Evolutionary conservation across 176 grass and related monocot genomes (phyloP), one percentile per base, ranked within the genome.

Genomic region (Elaeis guineensis): DNA sequence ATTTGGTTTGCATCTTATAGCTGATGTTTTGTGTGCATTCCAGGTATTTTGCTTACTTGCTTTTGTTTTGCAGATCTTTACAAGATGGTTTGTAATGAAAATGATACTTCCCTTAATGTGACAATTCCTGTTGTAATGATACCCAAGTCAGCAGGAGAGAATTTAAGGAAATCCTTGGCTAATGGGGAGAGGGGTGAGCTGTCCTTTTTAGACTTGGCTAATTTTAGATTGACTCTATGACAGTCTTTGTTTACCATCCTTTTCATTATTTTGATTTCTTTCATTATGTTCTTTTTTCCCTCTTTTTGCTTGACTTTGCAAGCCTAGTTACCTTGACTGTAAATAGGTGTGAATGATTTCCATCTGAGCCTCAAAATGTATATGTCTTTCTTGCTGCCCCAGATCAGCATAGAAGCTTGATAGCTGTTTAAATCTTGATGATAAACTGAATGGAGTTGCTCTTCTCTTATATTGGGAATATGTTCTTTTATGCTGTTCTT

Each of bases 51-150:
- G 11, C 35, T 35, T 35, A 35, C 32, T 44, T 44, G 35, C 35
- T 44, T 44, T 44, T 44, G 11, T 44, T 14, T 44, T 73, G 16
- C 72, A 97, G 92, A 97, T 51, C 86, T 97, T 73, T 97, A 91
- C 76, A 88, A 91, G 81, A 97, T 97, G 92, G 84, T 97, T 59
- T 97, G 92, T 60, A 77, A 72, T 62, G 83, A 90, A 28, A 91
- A 91, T 65, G 92, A 91, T 25, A 97, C 92, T 50, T 97, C 84
- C 3, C 84, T 91, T 63, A 78, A 97, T 28, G 58, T 97, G 65
- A 85, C 84, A 62, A 91, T 97, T 57, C 92, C 87, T 63, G 81
- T 97, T 55, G 52, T 97, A 57, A 97, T 97, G 92, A 83, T 91
- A 59, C 78, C 92, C 53, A 86, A 89, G 3, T 91, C 81, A 19